These are phyloP conservation scores for Carex pumila DNA, from an alignment of 176 grass and related monocot genomes.

Conservation along the genomic window DNA sequence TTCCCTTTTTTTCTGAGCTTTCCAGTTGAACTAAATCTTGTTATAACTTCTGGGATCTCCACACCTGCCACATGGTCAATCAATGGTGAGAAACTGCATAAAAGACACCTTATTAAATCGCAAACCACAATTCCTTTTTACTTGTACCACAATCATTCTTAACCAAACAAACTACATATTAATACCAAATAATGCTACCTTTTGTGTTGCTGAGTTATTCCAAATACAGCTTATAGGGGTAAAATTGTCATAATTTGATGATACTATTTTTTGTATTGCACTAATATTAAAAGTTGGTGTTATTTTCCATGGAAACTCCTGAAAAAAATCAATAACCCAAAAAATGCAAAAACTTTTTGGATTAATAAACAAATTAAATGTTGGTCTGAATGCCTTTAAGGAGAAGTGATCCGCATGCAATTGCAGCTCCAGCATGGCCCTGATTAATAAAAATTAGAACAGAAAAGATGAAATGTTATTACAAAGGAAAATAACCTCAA, in stretches of 20 bases:
- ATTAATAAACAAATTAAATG: conserved; percentile 11
- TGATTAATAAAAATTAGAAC: conserved; percentile 16
- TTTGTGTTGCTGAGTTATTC: neutral
- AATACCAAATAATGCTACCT: neutral
- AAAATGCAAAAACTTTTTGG: neutral
- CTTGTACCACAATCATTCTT: neutral
- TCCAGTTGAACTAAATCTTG: conserved; percentile 57
- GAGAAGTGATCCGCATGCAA: conserved; percentile 91
- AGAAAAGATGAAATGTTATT: neutral
- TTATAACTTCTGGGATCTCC: conserved; percentile 74
- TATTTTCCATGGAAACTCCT: neutral
- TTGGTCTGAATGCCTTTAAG: conserved; percentile 52
- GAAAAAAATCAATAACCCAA: neutral
- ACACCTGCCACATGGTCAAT: conserved; percentile 38
- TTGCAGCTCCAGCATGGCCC: conserved; percentile 89
- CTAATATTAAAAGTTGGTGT: neutral
- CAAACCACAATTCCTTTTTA: neutral
- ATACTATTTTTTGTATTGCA: neutral
- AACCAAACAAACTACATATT: neutral
- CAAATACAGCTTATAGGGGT: neutral
- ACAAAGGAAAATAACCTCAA: neutral
- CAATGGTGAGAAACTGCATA: neutral
- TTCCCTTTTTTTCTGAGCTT: conserved; percentile 41
- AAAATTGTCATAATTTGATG: neutral
- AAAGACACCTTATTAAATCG: neutral